These are phyloP conservation scores for Cymbopogon flexuosus DNA, from an alignment of 202 grass and related monocot species.

Conservation along the genomic window DNA sequence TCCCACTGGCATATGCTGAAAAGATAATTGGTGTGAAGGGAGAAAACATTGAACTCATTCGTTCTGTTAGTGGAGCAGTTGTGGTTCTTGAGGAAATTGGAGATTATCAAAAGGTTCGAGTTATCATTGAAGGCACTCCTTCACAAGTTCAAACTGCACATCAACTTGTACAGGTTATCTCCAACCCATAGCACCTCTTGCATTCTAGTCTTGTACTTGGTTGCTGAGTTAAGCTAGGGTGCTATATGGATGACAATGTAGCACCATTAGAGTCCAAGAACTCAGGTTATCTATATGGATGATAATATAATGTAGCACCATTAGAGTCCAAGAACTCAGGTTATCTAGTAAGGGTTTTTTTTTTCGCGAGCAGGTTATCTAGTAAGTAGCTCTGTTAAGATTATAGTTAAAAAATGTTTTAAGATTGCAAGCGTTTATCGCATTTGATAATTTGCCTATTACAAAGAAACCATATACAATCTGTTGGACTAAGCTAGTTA, in stretches of 20 bases:
- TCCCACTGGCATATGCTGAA: slow-evolving; percentile 61
- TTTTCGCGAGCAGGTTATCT: too few relatives aligned
- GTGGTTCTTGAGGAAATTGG: slow-evolving; percentile 57
- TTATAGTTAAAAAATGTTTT: background rate
- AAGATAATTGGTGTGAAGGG: slow-evolving; percentile 64
- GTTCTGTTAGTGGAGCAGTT: slow-evolving; percentile 52
- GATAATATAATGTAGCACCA: background rate
- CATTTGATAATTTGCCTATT: background rate
- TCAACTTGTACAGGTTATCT: slow-evolving; percentile 63
- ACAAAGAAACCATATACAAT: background rate
- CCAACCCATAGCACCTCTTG: background rate
- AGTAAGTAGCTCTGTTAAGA: background rate
- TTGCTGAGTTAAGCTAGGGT: background rate
- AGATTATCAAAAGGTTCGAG: slow-evolving; percentile 44
- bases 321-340: background rate
- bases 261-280: too few relatives aligned
- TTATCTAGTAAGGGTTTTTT: background rate
- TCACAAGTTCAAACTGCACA: slow-evolving; percentile 69
- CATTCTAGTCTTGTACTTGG: background rate
- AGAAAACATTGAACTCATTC: slow-evolving; percentile 55
- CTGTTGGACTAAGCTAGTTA: background rate
- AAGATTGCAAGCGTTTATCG: background rate
- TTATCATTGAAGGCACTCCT: slow-evolving; percentile 59
- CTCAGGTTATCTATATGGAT: background rate
- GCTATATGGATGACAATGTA: background rate